These are phyloP conservation scores for Auriscalpium microsporum DNA, from an alignment of 768 basidiomycete genomes.

Conservation along the genomic window DNA sequence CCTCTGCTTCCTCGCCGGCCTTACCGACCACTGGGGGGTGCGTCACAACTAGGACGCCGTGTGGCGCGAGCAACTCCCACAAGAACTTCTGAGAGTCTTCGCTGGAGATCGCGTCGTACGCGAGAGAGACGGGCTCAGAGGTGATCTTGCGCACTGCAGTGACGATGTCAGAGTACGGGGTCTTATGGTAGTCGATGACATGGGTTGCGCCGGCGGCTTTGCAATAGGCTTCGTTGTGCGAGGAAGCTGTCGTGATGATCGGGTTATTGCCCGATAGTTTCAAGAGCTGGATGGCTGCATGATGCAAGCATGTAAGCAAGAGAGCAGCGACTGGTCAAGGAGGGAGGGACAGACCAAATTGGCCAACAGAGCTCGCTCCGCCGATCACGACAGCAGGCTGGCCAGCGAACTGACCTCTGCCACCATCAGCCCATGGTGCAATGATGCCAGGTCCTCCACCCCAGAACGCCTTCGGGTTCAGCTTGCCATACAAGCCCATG, in stretches of 20 bases:
- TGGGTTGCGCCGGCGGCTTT: conserved; percentile 13
- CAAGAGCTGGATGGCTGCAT: conserved; percentile 9
- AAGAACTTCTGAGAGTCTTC: conserved; percentile 7
- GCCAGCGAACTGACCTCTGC: conserved; percentile 33
- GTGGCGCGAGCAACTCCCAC: conserved; percentile 10
- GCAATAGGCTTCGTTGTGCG: conserved; percentile 4
- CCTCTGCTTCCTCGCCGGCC: background rate
- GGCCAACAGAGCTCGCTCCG: conserved; percentile 41
- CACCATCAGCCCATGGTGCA: conserved; percentile 29
- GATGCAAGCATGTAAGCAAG: background rate
- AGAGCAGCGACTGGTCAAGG: too few species aligned
- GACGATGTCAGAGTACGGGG: conserved; percentile 2
- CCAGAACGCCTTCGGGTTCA: conserved; percentile 14
- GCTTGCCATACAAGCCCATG: conserved; percentile 35
- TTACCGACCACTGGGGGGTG: background rate
- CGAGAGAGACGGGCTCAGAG: conserved; percentile 3
- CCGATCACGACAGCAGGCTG: conserved; percentile 37
- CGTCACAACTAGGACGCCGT: conserved; percentile 10
- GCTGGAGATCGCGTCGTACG: conserved; percentile 13
- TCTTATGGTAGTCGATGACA: conserved; percentile 13
- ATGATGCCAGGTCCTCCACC: conserved; percentile 30
- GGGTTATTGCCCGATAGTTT: conserved; percentile 14
- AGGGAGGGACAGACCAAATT: conserved; percentile 30
- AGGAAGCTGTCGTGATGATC: conserved; percentile 13
- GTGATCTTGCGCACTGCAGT: conserved; percentile 10